phyloP scores from a whole-genome alignment of 2,329 filamentous ascomycete species.

The Elsinoe batatas region DNA sequence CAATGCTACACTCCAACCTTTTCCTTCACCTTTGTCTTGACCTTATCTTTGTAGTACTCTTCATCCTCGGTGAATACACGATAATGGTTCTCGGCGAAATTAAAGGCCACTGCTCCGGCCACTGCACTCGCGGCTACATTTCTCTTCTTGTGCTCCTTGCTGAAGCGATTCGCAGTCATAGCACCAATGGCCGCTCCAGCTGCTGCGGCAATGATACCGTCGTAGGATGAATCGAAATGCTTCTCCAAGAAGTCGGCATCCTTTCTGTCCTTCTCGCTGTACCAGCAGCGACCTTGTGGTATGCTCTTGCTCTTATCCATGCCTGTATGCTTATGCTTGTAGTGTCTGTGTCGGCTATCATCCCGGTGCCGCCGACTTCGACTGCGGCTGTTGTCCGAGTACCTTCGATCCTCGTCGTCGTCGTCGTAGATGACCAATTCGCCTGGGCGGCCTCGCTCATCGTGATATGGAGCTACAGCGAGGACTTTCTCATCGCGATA shows the following conservation, averaged over 20 bases:
- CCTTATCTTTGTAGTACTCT: conserved; percentile 14
- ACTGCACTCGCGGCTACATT: conserved; percentile 18
- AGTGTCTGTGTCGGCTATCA: background rate
- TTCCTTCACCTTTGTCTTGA: conserved; percentile 14
- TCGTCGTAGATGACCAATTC: conserved; percentile 7
- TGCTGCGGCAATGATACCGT: conserved; percentile 19
- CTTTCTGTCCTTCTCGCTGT: conserved; percentile 16
- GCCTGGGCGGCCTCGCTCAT: background rate
- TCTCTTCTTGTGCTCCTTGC: conserved; percentile 11
- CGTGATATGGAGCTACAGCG: conserved; percentile 2
- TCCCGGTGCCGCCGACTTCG: background rate
- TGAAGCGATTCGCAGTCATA: conserved; percentile 18
- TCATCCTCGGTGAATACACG: conserved; percentile 18
- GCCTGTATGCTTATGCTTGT: background rate
- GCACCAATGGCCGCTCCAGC: conserved; percentile 20
- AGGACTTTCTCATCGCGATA: background rate
- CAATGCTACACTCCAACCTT: background rate
- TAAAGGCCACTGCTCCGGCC: conserved; percentile 18
- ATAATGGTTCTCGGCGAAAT: conserved; percentile 19
- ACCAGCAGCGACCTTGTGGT: conserved; percentile 15
- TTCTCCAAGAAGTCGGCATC: conserved; percentile 19
- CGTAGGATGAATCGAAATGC: conserved; percentile 20
- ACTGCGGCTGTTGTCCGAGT: background rate
- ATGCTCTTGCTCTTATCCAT: conserved; percentile 13
- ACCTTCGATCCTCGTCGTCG: background rate